phyloP scores from a whole-genome alignment of 495 filamentous ascomycete species.

The Hypoxylon rickii region DNA sequence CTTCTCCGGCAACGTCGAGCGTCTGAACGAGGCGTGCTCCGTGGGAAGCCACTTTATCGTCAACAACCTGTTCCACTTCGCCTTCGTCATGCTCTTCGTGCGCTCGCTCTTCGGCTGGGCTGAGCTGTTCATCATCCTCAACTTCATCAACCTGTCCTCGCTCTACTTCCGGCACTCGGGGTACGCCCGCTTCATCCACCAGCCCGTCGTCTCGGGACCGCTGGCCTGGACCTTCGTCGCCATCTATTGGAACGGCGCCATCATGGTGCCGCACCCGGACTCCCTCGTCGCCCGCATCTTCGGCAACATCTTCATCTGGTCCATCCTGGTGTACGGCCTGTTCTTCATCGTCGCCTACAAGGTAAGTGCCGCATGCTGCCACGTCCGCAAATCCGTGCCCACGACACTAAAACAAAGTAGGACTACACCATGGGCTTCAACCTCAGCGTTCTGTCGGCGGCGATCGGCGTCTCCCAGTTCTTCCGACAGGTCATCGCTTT shows the following conservation, averaged over 20 bases:
- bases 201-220: conserved; percentile 73
- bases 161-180: conserved; percentile 79
- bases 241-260: conserved; percentile 85
- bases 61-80: conserved; percentile 78
- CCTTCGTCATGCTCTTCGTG: conserved; percentile 81
- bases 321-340: conserved; percentile 70
- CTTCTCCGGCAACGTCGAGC: conserved; percentile 63
- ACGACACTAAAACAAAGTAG: conserved; percentile 30
- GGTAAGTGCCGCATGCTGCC: conserved; percentile 38
- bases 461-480: conserved; percentile 78
- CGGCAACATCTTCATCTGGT: conserved; percentile 87
- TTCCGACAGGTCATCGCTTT: conserved; percentile 69
- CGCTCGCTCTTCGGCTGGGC: conserved; percentile 71
- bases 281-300: conserved; percentile 70
- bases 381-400: not conserved
- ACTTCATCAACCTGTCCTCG: conserved; percentile 75
- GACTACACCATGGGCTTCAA: conserved; percentile 85
- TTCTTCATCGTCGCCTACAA: conserved; percentile 71
- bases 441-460: conserved; percentile 71
- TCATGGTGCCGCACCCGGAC: conserved; percentile 63
- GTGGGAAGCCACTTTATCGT: conserved; percentile 84
- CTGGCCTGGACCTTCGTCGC: conserved; percentile 83
- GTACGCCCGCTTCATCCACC: conserved; percentile 71
- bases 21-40: conserved; percentile 70
- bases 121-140: conserved; percentile 74